These are phyloP conservation scores for Panaeolus papilionaceus DNA, from an alignment of 768 basidiomycete species.

Conservation along the genomic window DNA sequence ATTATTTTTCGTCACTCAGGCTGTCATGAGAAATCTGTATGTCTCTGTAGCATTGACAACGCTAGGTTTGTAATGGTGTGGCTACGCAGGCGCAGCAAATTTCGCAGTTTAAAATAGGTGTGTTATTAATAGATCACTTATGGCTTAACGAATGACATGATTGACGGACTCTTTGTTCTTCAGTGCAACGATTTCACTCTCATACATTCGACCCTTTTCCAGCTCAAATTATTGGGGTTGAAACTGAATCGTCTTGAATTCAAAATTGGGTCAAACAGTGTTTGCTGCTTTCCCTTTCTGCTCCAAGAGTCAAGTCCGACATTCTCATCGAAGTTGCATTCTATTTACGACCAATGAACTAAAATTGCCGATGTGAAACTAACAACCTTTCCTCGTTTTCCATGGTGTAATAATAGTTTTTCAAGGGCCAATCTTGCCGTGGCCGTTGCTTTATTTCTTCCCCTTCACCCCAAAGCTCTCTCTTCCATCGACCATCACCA, in stretches of 20 bases:
- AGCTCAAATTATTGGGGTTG: no score
- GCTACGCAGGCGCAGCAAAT: neutral
- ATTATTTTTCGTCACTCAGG: neutral
- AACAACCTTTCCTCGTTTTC: neutral
- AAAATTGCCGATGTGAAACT: conserved; percentile 11
- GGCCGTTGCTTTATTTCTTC: neutral
- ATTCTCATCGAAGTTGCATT: neutral
- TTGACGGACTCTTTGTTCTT: neutral
- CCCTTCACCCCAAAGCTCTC: neutral
- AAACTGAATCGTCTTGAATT: no score
- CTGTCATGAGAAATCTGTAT: neutral
- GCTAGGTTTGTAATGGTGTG: neutral
- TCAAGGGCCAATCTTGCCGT: conserved; percentile 3
- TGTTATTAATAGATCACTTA: neutral
- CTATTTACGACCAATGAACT: conserved; percentile 12
- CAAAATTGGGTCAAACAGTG: no score
- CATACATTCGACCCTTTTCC: neutral
- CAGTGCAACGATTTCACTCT: neutral
- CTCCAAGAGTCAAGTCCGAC: no score
- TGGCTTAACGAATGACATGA: neutral
- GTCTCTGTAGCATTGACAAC: neutral
- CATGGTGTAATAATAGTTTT: neutral
- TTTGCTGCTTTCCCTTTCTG: no score
- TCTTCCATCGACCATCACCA: conserved; percentile 10
- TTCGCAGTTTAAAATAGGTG: conserved; percentile 12